These are phyloP conservation scores for Zoysia japonica DNA, from an alignment of 176 grass and related monocot genomes.

Conservation along the genomic window DNA sequence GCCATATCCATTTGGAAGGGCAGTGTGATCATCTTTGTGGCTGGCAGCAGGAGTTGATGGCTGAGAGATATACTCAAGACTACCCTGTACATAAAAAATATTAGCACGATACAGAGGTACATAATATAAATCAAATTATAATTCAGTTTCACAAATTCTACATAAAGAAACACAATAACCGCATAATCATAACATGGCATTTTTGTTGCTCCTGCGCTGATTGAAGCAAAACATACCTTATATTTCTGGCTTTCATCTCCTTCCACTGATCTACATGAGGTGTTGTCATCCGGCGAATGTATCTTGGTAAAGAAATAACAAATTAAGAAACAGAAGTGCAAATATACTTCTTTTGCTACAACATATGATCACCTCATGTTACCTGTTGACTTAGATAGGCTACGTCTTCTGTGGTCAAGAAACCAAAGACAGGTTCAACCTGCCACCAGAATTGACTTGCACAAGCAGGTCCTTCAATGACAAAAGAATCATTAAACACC, in stretches of 20 bases:
- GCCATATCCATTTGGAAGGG: conserved; percentile 51
- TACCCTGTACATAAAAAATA: conserved; percentile 44
- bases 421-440: conserved; percentile 64
- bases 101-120: background rate
- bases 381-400: conserved; percentile 67
- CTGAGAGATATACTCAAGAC: conserved; percentile 67
- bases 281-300: conserved; percentile 44
- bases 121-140: background rate
- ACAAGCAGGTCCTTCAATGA: conserved; percentile 51
- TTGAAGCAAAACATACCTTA: conserved; percentile 50
- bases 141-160: conserved; percentile 19
- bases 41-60: conserved; percentile 57
- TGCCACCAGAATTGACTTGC: conserved; percentile 49
- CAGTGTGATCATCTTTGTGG: conserved; percentile 50
- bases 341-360: conserved; percentile 14
- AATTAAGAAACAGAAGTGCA: conserved; percentile 24
- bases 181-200: background rate
- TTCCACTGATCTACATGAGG: conserved; percentile 42
- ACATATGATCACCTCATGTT: conserved; percentile 27
- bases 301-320: conserved; percentile 46
- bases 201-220: conserved; percentile 25
- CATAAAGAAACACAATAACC: conserved; percentile 12
- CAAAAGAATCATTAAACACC: conserved; percentile 22
- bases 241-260: conserved; percentile 54
- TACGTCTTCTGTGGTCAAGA: conserved; percentile 59